Evolutionary conservation across 2,329 filamentous ascomycete genomes (phyloP).

Genomic region (Aureobasidium sp.): DNA sequence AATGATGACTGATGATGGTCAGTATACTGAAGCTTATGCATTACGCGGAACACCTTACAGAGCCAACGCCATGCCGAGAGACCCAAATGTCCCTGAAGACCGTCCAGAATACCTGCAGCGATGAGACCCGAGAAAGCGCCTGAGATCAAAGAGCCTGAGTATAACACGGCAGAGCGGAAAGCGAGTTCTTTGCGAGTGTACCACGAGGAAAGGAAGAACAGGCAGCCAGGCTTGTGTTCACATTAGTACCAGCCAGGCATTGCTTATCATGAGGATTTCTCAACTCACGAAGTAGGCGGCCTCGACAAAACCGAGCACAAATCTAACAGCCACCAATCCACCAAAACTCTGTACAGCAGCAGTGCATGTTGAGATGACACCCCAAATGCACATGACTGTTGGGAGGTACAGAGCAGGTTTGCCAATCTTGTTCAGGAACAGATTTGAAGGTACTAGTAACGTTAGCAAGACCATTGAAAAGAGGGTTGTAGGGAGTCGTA

Average conservation of each 20-base stretch:
- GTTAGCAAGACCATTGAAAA: slow-evolving; percentile 31
- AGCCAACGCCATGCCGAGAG: slow-evolving; percentile 33
- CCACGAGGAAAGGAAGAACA: slow-evolving; percentile 47
- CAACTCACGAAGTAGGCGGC: slow-evolving; percentile 33
- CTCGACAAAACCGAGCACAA: slow-evolving; percentile 38
- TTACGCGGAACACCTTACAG: background rate
- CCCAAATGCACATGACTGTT: slow-evolving; percentile 32
- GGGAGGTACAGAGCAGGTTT: slow-evolving; percentile 30
- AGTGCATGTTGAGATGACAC: slow-evolving; percentile 29
- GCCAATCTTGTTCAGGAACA: slow-evolving; percentile 32
- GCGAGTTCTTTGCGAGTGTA: slow-evolving; percentile 48
- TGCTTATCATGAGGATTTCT: background rate
- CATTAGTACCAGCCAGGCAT: no score
- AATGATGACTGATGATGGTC: slow-evolving; percentile 27
- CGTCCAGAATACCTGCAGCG: slow-evolving; percentile 44
- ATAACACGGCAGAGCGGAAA: slow-evolving; percentile 47
- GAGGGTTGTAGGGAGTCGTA: slow-evolving; percentile 22
- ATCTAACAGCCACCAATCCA: slow-evolving; percentile 33
- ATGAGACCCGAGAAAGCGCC: slow-evolving; percentile 50
- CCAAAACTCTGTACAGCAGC: slow-evolving; percentile 30
- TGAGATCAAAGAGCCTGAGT: slow-evolving; percentile 44
- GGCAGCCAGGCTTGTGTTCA: slow-evolving; percentile 32
- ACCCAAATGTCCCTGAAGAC: slow-evolving; percentile 30
- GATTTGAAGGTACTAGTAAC: slow-evolving; percentile 30
- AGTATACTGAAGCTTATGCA: background rate